Percentiles rank a stretch among this genome's conserved stretches.
These are phyloP conservation scores for Cryptococcus sp. DNA, from an alignment of 1,284 basidiomycete species.

Conservation along the genomic window DNA sequence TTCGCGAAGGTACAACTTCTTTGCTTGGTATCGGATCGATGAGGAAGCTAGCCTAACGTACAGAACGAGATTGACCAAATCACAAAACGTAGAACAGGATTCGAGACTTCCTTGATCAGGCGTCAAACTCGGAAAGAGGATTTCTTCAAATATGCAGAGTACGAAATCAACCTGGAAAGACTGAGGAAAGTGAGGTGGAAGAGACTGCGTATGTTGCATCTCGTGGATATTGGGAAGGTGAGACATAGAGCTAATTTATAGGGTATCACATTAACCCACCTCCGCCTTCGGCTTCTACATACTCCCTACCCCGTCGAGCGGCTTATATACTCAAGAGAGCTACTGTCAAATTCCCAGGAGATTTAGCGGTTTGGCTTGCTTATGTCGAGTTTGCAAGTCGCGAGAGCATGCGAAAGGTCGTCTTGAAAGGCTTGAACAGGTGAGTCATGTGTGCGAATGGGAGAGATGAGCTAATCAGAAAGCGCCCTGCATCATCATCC, in stretches of 20 bases:
- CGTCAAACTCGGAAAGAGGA: slow-evolving; percentile 79
- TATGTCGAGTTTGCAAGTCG: slow-evolving; percentile 80
- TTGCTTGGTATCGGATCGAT: neutral
- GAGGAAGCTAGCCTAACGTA: neutral
- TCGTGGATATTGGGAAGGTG: neutral
- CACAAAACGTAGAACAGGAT: slow-evolving; percentile 74
- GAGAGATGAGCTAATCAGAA: slow-evolving; percentile 3
- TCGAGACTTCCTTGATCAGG: slow-evolving; percentile 78
- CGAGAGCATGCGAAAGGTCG: slow-evolving; percentile 72
- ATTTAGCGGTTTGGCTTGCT: slow-evolving; percentile 80
- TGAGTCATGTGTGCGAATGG: slow-evolving; percentile 38
- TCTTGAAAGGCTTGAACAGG: slow-evolving; percentile 65
- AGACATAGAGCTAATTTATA: slow-evolving; percentile 6
- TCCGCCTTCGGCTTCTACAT: slow-evolving; percentile 69
- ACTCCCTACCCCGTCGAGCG: slow-evolving; percentile 72
- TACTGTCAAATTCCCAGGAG: slow-evolving; percentile 79
- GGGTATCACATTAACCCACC: slow-evolving; percentile 43
- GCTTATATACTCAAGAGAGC: slow-evolving; percentile 89
- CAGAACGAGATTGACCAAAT: slow-evolving; percentile 79
- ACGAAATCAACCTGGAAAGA: slow-evolving; percentile 84
- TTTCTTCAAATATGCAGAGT: slow-evolving; percentile 84
- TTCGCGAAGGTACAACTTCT: slow-evolving; percentile 67
- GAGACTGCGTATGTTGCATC: slow-evolving; percentile 60
- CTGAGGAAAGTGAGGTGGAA: slow-evolving; percentile 69
- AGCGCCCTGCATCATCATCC: slow-evolving; percentile 86